Percentiles rank a stretch among this genome's conserved stretches.
Conservation (phyloP, 345 rosid genomes). For the Aegle marmelos region DNA sequence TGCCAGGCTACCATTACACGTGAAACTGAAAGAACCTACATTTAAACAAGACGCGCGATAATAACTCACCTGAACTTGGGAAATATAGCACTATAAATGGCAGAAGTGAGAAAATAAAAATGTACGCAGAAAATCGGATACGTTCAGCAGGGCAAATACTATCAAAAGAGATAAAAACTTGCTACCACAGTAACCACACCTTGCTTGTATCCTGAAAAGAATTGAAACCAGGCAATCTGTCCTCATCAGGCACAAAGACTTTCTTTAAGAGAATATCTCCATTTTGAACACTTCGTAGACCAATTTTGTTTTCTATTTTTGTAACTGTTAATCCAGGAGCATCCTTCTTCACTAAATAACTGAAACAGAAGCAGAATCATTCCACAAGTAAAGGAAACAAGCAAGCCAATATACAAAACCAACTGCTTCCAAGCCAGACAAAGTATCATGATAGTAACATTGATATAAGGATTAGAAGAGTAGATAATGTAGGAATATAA, state of each 20-base stretch:
- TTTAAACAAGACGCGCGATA: background rate
- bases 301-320: conserved; percentile 91
- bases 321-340: conserved; percentile 85
- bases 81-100: background rate
- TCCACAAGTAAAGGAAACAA: background rate
- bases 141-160: background rate
- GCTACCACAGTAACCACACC: conserved; percentile 42
- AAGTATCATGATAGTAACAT: background rate
- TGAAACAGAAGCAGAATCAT: conserved; percentile 38
- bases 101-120: background rate
- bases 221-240: conserved; percentile 78
- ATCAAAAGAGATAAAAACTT: background rate
- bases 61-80: background rate
- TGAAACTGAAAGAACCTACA: conserved; percentile 86
- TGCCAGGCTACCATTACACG: conserved; percentile 98
- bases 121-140: background rate
- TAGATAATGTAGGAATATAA: background rate
- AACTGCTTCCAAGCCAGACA: background rate
- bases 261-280: conserved; percentile 79
- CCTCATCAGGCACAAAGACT: conserved; percentile 89
- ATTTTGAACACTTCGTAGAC: conserved; percentile 90
- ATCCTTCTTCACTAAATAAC: conserved; percentile 79
- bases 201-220: conserved; percentile 91
- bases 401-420: background rate
- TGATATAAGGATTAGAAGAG: background rate